Evolutionary conservation across 208 protist species (phyloP).

Genomic region (Phytomonas sp.): DNA sequence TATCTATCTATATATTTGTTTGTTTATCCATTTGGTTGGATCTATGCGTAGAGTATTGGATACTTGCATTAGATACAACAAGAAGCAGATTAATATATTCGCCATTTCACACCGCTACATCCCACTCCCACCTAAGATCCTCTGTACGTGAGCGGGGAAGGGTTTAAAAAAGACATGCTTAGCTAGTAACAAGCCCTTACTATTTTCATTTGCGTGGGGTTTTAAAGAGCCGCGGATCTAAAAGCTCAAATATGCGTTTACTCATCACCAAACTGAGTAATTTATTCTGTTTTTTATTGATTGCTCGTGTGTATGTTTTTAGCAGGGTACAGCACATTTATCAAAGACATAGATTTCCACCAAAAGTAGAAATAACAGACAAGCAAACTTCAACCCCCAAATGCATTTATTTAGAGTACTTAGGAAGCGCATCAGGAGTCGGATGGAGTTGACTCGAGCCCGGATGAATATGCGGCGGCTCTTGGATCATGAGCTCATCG

Average conservation of each 20-base stretch:
- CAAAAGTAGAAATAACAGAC: not conserved
- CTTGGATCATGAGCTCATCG: slow-evolving; percentile 63
- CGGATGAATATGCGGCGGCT: slow-evolving; percentile 52
- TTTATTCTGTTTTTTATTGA: not conserved
- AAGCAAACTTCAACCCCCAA: not conserved
- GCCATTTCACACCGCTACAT: not conserved
- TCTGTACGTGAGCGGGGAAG: not conserved
- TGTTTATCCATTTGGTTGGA: not conserved
- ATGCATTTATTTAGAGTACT: slow-evolving; percentile 29
- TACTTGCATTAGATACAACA: not conserved
- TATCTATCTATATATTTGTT: not conserved
- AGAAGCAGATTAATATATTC: not conserved
- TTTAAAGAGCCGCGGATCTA: not conserved
- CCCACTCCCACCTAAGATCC: not conserved
- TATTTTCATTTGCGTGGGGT: not conserved
- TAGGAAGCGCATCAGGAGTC: slow-evolving; percentile 18
- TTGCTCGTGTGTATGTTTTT: not conserved
- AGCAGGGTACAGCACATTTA: not conserved
- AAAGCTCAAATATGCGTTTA: not conserved
- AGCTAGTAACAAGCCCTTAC: not conserved
- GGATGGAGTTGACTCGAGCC: slow-evolving; percentile 45
- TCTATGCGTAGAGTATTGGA: not conserved
- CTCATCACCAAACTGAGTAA: not conserved
- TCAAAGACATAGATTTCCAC: not conserved
- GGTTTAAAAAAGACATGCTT: not conserved